phyloP scores from a whole-genome alignment of 345 rosid species.

The Acer saccharum region DNA sequence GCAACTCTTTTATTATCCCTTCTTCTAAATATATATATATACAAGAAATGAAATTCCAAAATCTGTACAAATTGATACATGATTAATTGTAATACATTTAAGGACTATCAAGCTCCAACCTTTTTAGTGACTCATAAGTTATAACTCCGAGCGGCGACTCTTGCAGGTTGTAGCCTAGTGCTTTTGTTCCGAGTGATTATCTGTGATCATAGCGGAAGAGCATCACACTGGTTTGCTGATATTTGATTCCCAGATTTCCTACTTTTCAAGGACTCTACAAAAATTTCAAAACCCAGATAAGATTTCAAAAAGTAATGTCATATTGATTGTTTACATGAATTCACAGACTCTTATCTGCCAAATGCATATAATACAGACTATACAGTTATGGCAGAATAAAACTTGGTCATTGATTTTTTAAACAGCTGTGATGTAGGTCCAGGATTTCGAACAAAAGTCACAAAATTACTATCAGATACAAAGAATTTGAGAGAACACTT shows the following conservation, averaged over 20 bases:
- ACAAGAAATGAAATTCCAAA: neutral
- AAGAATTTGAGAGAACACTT: neutral
- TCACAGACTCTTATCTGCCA: neutral
- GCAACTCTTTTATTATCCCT: neutral
- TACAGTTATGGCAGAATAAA: neutral
- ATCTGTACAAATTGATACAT: neutral
- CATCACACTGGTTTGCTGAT: slow-evolving; percentile 1
- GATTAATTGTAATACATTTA: neutral
- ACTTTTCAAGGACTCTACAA: slow-evolving; percentile 37
- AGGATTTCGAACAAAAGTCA: neutral
- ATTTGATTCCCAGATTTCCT: slow-evolving; percentile 35
- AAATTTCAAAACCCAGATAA: neutral
- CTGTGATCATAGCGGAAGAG: neutral
- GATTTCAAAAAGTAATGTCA: neutral
- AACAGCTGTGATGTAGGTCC: neutral
- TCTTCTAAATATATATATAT: neutral
- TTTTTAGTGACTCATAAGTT: no score
- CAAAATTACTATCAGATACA: neutral
- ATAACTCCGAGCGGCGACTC: neutral
- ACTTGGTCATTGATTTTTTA: neutral
- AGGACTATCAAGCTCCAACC: neutral
- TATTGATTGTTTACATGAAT: neutral
- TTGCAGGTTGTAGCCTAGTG: neutral
- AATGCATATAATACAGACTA: neutral
- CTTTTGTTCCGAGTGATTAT: neutral